Evolutionary conservation across 106 monocot genomes (phyloP), one percentile per base, ranked within the genome.

Genomic region (Gastrodia elata): DNA sequence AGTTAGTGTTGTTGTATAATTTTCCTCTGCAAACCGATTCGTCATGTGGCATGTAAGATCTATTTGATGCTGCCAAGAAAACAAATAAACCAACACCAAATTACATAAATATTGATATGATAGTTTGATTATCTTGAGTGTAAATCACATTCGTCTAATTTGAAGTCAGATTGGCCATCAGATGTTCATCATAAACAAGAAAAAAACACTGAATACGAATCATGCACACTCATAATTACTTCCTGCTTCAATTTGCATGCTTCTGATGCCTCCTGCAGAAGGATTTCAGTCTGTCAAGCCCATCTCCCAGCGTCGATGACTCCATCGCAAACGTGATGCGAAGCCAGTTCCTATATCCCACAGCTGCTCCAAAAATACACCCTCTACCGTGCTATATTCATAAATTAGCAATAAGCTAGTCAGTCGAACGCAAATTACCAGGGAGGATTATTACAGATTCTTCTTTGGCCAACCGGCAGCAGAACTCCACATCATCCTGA

Each of bases 381-480:
- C 8, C 65, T 65, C 10, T 32, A 58, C 8, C 8, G 34, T 3
- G 16, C 22, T 37, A 68, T 37, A 6, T 68, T 7, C 35, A 37
- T 16, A 38, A 35, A 38, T 36, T 7, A 68, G 37, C 6, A 68
- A 38, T 15, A 0, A 42, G 42, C 14, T 9, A 42, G 42, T 9
- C 8, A 42, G 43, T 9, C 30, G 40, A 28, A 37, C 8, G 18
- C 10, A 39, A 13, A 39, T 77, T 68, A 90, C 93, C 93, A 73
- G 93, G 90, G 32, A 87, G 68, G 49, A 90, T 70, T 40, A 94
- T 68, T 26, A 94, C 85, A 3, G 87, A 86, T 22, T 94, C 94
- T 70, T 94, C 94, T 79, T 81, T 82, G 40, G 87, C 90, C 74
- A 94, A 76, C 75, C 84, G 90, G 76, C 39, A 82, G 74, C 88